Evolutionary conservation across 2,329 filamentous ascomycete species (phyloP).

Genomic region (Hypomyces perniciosus): DNA sequence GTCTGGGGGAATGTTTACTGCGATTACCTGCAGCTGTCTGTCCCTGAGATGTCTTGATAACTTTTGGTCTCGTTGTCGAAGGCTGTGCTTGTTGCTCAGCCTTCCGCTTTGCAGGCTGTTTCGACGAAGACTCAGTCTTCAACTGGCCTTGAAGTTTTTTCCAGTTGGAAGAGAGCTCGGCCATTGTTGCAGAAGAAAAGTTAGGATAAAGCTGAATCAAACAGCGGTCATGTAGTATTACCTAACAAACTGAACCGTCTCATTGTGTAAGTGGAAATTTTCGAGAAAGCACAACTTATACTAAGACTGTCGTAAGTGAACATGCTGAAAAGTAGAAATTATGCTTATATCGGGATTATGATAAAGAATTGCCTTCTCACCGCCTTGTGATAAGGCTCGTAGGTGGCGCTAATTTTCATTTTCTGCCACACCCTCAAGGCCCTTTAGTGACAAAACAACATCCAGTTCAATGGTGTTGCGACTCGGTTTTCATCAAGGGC

Average conservation of each 20-base stretch:
- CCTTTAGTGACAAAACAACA: neutral
- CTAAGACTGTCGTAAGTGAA: too few relatives aligned
- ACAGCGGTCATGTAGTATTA: too few relatives aligned
- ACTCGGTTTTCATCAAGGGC: neutral
- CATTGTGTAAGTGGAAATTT: too few relatives aligned
- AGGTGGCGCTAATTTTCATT: conserved; percentile 2
- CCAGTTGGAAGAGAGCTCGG: conserved; percentile 64
- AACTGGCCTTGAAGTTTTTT: conserved; percentile 66
- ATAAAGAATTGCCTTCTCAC: neutral
- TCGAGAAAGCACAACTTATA: too few relatives aligned
- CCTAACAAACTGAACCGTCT: too few relatives aligned
- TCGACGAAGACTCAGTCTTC: conserved; percentile 39
- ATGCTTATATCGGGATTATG: neutral
- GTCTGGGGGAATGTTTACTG: conserved; percentile 1
- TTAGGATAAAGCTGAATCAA: neutral
- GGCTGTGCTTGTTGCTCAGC: conserved; percentile 24
- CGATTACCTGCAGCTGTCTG: conserved; percentile 6
- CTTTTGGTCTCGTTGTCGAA: conserved; percentile 27
- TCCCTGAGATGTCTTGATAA: conserved; percentile 9
- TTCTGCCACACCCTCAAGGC: conserved; percentile 8
- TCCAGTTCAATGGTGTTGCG: neutral
- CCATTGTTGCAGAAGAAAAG: conserved; percentile 22
- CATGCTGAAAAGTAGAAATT: neutral
- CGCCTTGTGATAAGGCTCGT: conserved; percentile 3
- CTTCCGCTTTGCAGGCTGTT: conserved; percentile 39